Evolutionary conservation across 768 basidiomycete species (phyloP), one percentile per base, ranked within the genome.

Genomic region (Lyophyllum semitale): DNA sequence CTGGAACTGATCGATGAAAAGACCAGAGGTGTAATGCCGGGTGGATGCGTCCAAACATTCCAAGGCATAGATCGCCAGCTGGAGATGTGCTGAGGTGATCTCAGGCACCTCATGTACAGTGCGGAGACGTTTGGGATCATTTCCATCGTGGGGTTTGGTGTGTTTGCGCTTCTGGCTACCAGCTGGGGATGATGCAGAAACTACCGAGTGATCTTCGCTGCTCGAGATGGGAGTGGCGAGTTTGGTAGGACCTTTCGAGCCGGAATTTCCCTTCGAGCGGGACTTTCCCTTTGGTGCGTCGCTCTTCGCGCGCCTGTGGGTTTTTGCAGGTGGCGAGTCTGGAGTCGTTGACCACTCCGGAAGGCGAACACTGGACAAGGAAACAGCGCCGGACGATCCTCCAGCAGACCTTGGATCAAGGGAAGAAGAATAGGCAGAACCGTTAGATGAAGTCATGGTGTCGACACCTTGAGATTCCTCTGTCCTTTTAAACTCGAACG

Each of bases 21-120:
- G 35, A 1, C 69, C 65, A 12, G 64, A 54, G 0, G 50, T 38
- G 35, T 59, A 67, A 41, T 59, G 53, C 1, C 68, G 59, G 30
- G 52, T 53, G 11, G 52, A 52, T 1, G 54, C 43, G 15, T 35
- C 52, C 53, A 17, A 55, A 54, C 26, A 69, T 18, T 45, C 23
- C 23, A 26, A 7, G 12, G 43, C 27, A n/a, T 15, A 26, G 25
- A 9, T 9, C 7, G 17, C 20, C 3, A 42, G 17, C 41, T 42
- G 8, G 20, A 7, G 23, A 22, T 13, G 8, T 3, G 7, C 17
- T 3, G 8, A 2, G 41, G 8, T 42, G 4, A 42, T 42, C 23
- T 7, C 38, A 20, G 38, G 18, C 15, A 17, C 38, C 38, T 42
- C 3, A 5, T 17, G 2, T 4, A 42, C 4, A 7, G 35, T 11